Evolutionary conservation across 2,329 filamentous ascomycete species (phyloP), one percentile per base, ranked within the genome.

Genomic region (Clonostachys rhizophaga): DNA sequence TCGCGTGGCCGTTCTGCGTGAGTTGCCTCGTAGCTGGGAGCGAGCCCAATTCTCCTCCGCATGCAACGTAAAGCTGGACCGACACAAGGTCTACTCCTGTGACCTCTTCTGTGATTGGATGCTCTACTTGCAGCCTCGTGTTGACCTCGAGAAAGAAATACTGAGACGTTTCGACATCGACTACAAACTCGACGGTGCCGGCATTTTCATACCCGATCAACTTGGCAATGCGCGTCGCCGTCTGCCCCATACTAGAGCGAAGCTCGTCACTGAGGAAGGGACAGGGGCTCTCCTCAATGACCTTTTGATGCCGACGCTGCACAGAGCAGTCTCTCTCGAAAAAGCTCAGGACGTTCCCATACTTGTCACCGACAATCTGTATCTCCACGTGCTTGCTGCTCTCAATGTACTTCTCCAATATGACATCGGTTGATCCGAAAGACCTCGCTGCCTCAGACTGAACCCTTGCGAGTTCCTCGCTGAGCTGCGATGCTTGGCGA

Each of bases 111-210:
- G 94, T 99, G 45, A 92, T 99, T 42, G 94, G 94, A 74, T 99
- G 94, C 81, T 99, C 94, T 71, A 99, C 94, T 75, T 99, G 94
- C 47, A 99, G 86, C 89, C 94, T 90, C 43, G 94, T 94, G 76
- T 99, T 99, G 63, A 99, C 75, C 74, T 99, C 94, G 55, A 99
- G 77, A 77, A 99, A 99, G 81, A 97, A 99, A 76, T 97, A 99
- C 71, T 96, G 92, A 79, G 97, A 91, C 58, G 99, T 94, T 16
- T 90, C 77, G 70, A 99, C 90, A 39, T 94, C 97, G 78, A 99
- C 99, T 43, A 99, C 83, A 69, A 99, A 99, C 74, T 99, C 94
- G 50, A 99, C 95, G 34, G 94, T 99, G 78, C 94, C 94, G 20
- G 94, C 94, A 13, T 94, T 97, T 58, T 99, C 95, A 73, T 99